Base-by-base conservation (phyloP, 352 stramenopile genomes). In the Phytopythium boreale region DNA sequence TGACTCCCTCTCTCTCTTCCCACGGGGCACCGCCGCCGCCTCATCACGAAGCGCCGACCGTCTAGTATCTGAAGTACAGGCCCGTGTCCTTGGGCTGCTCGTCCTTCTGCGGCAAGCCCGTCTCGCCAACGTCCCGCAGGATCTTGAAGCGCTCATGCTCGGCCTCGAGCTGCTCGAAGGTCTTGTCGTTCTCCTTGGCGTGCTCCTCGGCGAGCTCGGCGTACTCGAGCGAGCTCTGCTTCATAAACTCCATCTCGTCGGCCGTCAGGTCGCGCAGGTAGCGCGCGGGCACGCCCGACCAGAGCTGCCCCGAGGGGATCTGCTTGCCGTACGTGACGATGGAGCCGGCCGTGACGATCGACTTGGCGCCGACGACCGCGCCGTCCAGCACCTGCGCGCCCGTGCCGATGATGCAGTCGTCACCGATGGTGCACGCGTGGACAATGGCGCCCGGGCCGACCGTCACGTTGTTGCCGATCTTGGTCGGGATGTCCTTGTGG, bases 341-440 rank as follows among this genome's bases (percentile, higher is more conserved):
- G 31, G 92, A 95, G 37, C 92, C 92, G 46, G 92, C 84, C 59
- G 91, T 96, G 60, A 98, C 71, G 61, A 97, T 94, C 58, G 92
- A 95, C 69, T 96, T 87, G 62, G 76, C 82, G 59, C 87, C 88
- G 31, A 98, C 80, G 53, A 92, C 87, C 4, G 89, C 87, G 60
- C 90, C 90, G 70, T 98, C 93, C 36, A 97, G 78, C 60, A 98
- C 87, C 68, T 96, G 86, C 10, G 89, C 89, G 22, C 92, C 90
- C n/a, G 89, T 96, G 61, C 93, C 93, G 37, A 98, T 96, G 63
- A 96, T 93, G 72, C 83, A 95, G 62, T 97, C 75, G 78, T 98
- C 88, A 69, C 97, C 75, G 62, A 98, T 95, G 56, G 87, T 96
- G 70, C 89, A 97, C 14, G 90, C 91, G 76, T 97, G 92, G 61